These are phyloP conservation scores for Hemileia vastatrix DNA, from an alignment of 1,284 basidiomycete genomes.

Conservation along the genomic window DNA sequence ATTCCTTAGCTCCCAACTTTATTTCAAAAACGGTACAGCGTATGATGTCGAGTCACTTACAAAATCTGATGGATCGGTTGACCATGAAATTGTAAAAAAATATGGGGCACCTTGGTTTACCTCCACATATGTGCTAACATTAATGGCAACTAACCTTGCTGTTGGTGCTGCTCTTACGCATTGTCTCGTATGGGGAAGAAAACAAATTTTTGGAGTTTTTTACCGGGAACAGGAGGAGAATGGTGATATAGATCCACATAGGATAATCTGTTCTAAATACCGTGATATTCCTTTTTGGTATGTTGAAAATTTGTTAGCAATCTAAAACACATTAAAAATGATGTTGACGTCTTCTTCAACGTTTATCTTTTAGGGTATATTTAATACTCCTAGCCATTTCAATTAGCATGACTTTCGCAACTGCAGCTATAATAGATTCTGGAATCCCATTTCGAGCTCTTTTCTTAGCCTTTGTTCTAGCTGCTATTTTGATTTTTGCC, in stretches of 20 bases:
- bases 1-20: conserved; percentile 10
- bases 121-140: conserved; percentile 8
- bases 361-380: conserved; percentile 12
- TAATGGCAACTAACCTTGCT: conserved; percentile 18
- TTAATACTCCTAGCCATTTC: conserved; percentile 12
- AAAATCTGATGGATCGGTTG: conserved; percentile 15
- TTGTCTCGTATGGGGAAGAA: conserved; percentile 17
- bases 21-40: conserved; percentile 4
- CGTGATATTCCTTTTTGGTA: conserved; percentile 18
- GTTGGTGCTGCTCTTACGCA: conserved; percentile 21
- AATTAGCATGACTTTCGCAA: conserved; percentile 12
- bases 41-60: conserved; percentile 14
- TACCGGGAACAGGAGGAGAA: background rate
- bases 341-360: background rate
- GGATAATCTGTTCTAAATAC: conserved; percentile 17
- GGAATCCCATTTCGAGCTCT: conserved; percentile 11
- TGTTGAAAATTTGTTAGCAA: too few relatives aligned
- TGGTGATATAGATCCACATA: conserved; percentile 15
- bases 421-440: conserved; percentile 12
- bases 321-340: background rate
- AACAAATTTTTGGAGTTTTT: conserved; percentile 2
- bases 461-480: conserved; percentile 10
- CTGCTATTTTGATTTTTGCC: conserved; percentile 8
- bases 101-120: conserved; percentile 14
- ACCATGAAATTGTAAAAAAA: conserved; percentile 13